Base-by-base conservation (phyloP, 139 green algal genomes). In the Marvania coccoides region DNA sequence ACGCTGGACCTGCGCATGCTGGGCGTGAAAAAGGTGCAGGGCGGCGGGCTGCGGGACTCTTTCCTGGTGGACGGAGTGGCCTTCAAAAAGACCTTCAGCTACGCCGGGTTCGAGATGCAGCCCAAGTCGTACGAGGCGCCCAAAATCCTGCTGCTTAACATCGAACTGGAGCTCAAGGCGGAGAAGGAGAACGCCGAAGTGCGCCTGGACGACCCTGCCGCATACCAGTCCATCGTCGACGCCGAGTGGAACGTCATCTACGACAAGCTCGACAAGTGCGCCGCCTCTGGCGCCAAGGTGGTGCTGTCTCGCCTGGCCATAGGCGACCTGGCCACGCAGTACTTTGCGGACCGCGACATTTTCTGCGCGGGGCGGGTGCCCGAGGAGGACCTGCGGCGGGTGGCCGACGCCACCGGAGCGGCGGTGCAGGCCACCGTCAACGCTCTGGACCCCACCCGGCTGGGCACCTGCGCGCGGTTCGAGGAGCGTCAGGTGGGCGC, bases 201-300 rank as follows among this genome's bases (percentile, higher is more conserved):
- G 53, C 80, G 92, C 29, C 77, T 98, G 48, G 81, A 85, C 57
- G 94, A 99, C 82, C 94, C 94, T 2, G 58, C 80, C 31, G 81
- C 95, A 80, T 99, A 99, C 76, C 94, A 99, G 81, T 87, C 81
- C 26, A 96, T 98, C 58, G 93, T 98, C 54, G 93, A 98, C 61
- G 93, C 93, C 2, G 94, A 99, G 78, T 99, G 94, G 94, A 97
- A 96, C 85, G 97, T 99, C 77, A 99, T 99, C 60, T 98, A 98
- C 69, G 84, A 95, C 61, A 99, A 99, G 84, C 87, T 99, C 40
- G 86, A 87, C 39, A 90, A 90, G 65, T 98, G 84, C 59, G 89
- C 79, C 0, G 68, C 79, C 15, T 85, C 66, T 28, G 93, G 93
- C 5, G 93, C 93, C 38, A 89, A 95, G 63, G 89, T 98, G 37